A percentile compares a stretch with the other conserved stretches of the same genome.
Evolutionary conservation across 2,329 filamentous ascomycete genomes (phyloP).

Genomic region (Aaosphaeria arxii): DNA sequence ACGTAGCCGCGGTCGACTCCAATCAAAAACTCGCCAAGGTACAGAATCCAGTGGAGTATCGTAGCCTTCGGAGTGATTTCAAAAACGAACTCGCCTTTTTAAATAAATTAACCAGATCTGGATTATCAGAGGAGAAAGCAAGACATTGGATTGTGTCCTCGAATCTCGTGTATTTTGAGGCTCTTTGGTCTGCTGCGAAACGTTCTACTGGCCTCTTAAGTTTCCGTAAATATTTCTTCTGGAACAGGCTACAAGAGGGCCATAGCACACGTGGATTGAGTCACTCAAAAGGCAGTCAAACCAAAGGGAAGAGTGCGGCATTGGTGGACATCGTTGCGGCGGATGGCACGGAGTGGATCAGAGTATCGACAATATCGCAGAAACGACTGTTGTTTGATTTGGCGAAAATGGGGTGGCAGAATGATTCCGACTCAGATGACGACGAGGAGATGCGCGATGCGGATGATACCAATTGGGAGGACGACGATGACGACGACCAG

Average conservation of each 20-base stretch:
- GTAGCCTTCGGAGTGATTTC: slow-evolving; percentile 31
- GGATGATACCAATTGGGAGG: slow-evolving; percentile 20
- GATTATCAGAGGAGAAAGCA: slow-evolving; percentile 25
- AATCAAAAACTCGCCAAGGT: slow-evolving; percentile 30
- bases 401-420: slow-evolving; percentile 65
- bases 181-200: slow-evolving; percentile 63
- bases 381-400: slow-evolving; percentile 64
- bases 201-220: slow-evolving; percentile 54
- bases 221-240: slow-evolving; percentile 44
- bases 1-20: slow-evolving; percentile 31
- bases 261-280: slow-evolving; percentile 19
- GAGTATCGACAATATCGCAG: slow-evolving; percentile 64
- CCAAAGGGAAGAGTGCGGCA: slow-evolving; percentile 49
- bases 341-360: slow-evolving; percentile 64
- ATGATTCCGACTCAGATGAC: slow-evolving; percentile 45
- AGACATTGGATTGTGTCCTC: slow-evolving; percentile 61
- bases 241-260: slow-evolving; percentile 26
- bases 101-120: slow-evolving; percentile 9
- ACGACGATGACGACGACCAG: slow-evolving; percentile 50
- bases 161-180: slow-evolving; percentile 64
- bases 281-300: slow-evolving; percentile 29
- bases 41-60: slow-evolving; percentile 36
- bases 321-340: slow-evolving; percentile 64
- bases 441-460: slow-evolving; percentile 37
- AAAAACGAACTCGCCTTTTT: slow-evolving; percentile 34